Base-by-base conservation (phyloP, 2,329 filamentous ascomycete genomes). In the Fusarium bactridioides region DNA sequence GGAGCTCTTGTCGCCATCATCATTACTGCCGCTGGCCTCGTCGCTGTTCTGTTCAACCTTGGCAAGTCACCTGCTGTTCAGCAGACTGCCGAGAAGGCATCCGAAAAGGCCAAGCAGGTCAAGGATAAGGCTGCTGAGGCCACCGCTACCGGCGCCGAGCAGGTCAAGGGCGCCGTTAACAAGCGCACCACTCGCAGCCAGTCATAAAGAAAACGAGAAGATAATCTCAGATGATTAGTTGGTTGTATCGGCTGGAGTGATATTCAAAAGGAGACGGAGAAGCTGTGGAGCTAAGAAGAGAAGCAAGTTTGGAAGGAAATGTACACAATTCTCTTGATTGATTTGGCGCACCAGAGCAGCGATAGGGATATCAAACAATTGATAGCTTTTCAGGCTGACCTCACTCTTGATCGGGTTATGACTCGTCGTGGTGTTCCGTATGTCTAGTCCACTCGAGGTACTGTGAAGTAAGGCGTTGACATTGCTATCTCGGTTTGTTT, bases 41-140 rank as follows among this genome's bases (percentile, higher is more conserved):
- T 97, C 73, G 83, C 93, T 71, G 88, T 89, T 76, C 84, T 93
- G 72, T 82, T 95, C 77, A 86, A 89, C 75, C 82, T 90, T 72
- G 89, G 90, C 77, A 87, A 89, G 63, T 85, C 93, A 50, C 89
- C 93, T 74, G 89, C 91, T 78, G 87, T 88, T 79, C 94, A 97
- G 91, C 91, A 93, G 83, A 87, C 89, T 58, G 93, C 90, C 21
- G 81, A 80, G 33, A 86, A 89, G 70, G 86, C 82, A 65, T 89
- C 94, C 88, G 90, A 89, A 77, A 92, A 95, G 87, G 90, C 89
- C 57, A 90, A 90, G 77, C 91, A 93, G 50, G 92, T 91, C 77
- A 94, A 82, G 78, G 80, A 82, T 63, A 94, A 97, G 90, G 87
- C 84, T 65, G 83, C 86, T 25, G 86, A 90, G 80, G 87, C 89